Conservation (phyloP, 2,329 filamentous ascomycete genomes). For the Plectosphaerella sp. region DNA sequence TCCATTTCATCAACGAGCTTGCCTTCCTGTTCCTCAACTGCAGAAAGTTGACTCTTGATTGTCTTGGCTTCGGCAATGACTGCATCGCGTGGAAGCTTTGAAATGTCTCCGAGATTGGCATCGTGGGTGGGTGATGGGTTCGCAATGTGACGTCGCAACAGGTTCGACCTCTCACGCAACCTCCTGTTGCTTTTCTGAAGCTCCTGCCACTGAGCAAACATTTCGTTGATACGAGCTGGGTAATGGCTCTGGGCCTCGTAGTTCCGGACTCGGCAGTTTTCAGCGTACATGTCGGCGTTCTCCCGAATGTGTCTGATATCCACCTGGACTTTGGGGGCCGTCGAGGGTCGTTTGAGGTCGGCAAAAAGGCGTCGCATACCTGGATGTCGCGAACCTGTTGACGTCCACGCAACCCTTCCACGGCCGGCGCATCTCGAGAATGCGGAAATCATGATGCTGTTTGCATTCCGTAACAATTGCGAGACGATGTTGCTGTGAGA, state of each 20-base stretch:
- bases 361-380: conserved; percentile 7
- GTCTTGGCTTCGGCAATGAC: conserved; percentile 59
- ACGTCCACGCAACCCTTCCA: too few relatives aligned
- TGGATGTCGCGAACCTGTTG: too few relatives aligned
- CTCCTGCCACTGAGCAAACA: conserved; percentile 55
- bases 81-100: conserved; percentile 37
- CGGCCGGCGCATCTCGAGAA: too few relatives aligned
- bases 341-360: conserved; percentile 51
- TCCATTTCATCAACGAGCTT: conserved; percentile 62
- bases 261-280: conserved; percentile 82
- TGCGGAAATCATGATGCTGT: too few relatives aligned
- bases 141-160: conserved; percentile 53
- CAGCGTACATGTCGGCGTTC: conserved; percentile 73
- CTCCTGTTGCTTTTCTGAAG: conserved; percentile 56
- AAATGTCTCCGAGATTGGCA: conserved; percentile 30
- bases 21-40: conserved; percentile 59
- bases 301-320: conserved; percentile 89
- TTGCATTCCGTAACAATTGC: too few relatives aligned
- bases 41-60: conserved; percentile 58
- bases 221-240: conserved; percentile 49
- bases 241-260: conserved; percentile 57
- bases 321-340: conserved; percentile 72
- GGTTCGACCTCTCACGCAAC: conserved; percentile 63
- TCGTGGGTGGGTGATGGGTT: conserved; percentile 43
- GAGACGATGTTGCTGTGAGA: too few relatives aligned